Evolutionary conservation across 2,329 filamentous ascomycete species (phyloP).

Genomic region (Penicillium paneum): DNA sequence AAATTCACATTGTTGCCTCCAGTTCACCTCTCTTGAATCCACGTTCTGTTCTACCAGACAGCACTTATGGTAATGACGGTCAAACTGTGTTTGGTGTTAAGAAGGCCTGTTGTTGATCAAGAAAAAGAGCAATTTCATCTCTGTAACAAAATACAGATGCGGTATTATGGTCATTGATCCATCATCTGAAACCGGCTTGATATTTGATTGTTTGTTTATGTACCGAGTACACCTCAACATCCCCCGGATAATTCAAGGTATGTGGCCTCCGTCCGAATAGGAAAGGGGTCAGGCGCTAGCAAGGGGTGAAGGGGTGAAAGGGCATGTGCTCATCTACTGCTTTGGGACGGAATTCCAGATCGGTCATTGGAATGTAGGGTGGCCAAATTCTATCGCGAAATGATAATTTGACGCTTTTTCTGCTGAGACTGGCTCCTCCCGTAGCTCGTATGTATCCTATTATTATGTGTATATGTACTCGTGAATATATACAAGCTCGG

Average conservation of each 20-base stretch:
- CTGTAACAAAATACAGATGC: neutral
- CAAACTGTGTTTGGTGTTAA: neutral
- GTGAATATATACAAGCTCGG: neutral
- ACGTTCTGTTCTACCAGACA: neutral
- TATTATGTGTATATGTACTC: neutral
- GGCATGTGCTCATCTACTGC: neutral
- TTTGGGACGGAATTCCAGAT: neutral
- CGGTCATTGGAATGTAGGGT: neutral
- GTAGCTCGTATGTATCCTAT: neutral
- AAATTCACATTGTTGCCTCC: neutral
- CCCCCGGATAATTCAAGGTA: neutral
- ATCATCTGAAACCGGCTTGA: neutral
- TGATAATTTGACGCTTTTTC: neutral
- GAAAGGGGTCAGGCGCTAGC: neutral
- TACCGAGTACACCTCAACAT: neutral
- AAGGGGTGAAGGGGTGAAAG: neutral
- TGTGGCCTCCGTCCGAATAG: neutral
- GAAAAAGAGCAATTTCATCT: neutral
- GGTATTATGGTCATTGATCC: neutral
- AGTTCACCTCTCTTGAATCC: neutral
- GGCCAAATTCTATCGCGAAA: neutral
- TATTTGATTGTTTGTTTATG: neutral
- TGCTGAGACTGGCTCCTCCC: neutral
- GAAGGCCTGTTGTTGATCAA: neutral
- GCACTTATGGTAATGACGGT: neutral